These are phyloP conservation scores for Alternaria postmessia DNA, from an alignment of 2,329 filamentous ascomycete genomes.

Conservation along the genomic window DNA sequence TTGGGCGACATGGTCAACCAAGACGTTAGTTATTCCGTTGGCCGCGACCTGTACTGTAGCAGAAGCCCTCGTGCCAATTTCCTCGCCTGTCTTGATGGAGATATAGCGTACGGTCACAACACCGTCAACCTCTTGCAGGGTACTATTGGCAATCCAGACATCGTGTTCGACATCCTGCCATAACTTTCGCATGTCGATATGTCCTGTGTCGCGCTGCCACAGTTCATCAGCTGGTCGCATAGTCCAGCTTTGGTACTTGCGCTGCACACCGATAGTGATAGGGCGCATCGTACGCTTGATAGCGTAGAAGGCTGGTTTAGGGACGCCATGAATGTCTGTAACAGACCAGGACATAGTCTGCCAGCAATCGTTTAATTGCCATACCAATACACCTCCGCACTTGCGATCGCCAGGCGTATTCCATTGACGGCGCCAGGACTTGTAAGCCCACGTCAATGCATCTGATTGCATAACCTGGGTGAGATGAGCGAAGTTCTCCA, in stretches of 20 bases:
- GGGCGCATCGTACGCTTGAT: conserved; percentile 63
- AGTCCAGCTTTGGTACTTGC: conserved; percentile 59
- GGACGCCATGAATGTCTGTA: conserved; percentile 77
- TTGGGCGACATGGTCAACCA: conserved; percentile 44
- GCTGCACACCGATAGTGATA: conserved; percentile 65
- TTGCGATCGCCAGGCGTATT: conserved; percentile 67
- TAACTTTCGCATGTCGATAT: conserved; percentile 32
- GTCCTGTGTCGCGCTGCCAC: conserved; percentile 40
- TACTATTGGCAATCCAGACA: conserved; percentile 64
- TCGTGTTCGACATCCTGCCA: conserved; percentile 54
- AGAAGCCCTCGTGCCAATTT: conserved; percentile 56
- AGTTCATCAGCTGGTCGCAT: conserved; percentile 52
- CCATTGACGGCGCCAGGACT: conserved; percentile 78
- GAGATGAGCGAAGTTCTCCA: conserved; percentile 62
- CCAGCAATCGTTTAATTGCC: conserved; percentile 90
- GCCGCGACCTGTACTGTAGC: conserved; percentile 56
- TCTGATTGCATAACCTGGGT: conserved; percentile 69
- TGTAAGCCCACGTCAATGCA: conserved; percentile 66
- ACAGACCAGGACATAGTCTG: conserved; percentile 82
- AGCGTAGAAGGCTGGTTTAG: conserved; percentile 79
- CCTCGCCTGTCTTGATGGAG: conserved; percentile 61
- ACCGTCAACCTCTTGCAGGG: conserved; percentile 52
- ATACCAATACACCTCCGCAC: conserved; percentile 78
- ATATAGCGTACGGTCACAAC: conserved; percentile 62
- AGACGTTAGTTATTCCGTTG: conserved; percentile 64